These are phyloP conservation scores for Calocera viscosa DNA, from an alignment of 768 basidiomycete species.

Conservation along the genomic window DNA sequence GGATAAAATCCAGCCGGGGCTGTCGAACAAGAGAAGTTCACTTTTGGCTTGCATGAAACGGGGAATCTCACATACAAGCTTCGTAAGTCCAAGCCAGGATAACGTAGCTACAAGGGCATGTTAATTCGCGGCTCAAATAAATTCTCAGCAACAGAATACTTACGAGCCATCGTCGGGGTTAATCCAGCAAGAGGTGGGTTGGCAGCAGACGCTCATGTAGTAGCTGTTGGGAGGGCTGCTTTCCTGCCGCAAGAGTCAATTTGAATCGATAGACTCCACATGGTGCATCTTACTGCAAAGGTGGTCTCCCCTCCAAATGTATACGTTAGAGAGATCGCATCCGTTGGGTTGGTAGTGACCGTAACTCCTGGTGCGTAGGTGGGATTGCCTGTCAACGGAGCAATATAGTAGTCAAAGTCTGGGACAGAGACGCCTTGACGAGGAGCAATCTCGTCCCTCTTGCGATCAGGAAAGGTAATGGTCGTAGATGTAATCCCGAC, in stretches of 20 bases:
- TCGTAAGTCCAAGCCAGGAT: background rate
- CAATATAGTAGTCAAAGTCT: background rate
- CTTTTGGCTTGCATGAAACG: background rate
- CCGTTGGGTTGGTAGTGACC: background rate
- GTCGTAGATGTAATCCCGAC: background rate
- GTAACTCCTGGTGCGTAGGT: background rate
- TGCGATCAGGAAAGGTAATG: background rate
- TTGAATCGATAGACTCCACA: background rate
- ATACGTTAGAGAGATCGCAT: background rate
- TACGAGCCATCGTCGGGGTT: background rate
- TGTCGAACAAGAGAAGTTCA: background rate
- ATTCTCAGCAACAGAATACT: background rate
- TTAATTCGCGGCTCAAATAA: background rate
- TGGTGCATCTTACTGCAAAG: background rate
- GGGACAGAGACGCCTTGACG: no score
- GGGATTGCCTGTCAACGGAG: background rate
- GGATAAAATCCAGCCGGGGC: background rate
- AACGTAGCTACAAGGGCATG: background rate
- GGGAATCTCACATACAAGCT: background rate
- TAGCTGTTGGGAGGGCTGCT: background rate
- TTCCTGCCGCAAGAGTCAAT: background rate
- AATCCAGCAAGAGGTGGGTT: background rate
- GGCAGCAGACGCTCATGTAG: background rate
- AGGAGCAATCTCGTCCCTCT: background rate
- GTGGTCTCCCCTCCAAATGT: background rate